A percentile compares a stretch with the other conserved stretches of the same genome.
These are phyloP conservation scores for Adiantum capillusveneris DNA, from an alignment of 75 land plant genomes.

Conservation along the genomic window DNA sequence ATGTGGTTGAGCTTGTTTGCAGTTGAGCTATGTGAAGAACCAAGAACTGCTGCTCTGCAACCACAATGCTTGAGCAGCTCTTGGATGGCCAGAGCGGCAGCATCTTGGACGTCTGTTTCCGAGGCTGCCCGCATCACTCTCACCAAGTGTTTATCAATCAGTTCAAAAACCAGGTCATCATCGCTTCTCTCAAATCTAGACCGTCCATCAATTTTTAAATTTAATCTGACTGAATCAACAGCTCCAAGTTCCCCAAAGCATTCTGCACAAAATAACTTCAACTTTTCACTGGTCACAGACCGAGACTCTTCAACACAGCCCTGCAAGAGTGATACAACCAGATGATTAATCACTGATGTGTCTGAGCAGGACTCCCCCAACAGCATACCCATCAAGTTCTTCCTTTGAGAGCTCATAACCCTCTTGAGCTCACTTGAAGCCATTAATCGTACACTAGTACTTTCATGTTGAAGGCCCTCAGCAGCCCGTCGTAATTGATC, in stretches of 20 bases:
- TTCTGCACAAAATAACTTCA: conserved; percentile 89
- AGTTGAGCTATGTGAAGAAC: conserved; percentile 16
- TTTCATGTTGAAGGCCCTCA: conserved; percentile 81
- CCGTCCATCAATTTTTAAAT: conserved; percentile 44
- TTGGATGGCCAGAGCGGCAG: conserved; percentile 97
- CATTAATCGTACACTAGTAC: conserved; percentile 83
- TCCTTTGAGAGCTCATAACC: conserved; percentile 45
- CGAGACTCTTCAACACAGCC: conserved; percentile 98
- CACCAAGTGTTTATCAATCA: conserved; percentile 89
- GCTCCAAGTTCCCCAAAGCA: conserved; percentile 96
- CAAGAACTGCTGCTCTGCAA: conserved; percentile 77
- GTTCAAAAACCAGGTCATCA: conserved; percentile 94
- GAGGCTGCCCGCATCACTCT: conserved; percentile 95
- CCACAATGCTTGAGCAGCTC: conserved; percentile 87
- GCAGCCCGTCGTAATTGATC: conserved; percentile 68
- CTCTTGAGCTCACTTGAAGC: conserved; percentile 81
- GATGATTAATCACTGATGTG: conserved; percentile 57
- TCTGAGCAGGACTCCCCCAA: conserved; percentile 47
- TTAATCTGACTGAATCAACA: conserved; percentile 90
- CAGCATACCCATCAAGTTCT: conserved; percentile 59
- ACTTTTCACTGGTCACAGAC: conserved; percentile 62
- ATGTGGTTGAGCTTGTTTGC: conserved; percentile 2
- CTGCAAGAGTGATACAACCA: conserved; percentile 70
- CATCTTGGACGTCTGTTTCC: conserved; percentile 85
- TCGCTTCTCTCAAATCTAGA: conserved; percentile 88